These are phyloP conservation scores for Leccinum arenicola DNA, from an alignment of 768 basidiomycete genomes.

Conservation along the genomic window DNA sequence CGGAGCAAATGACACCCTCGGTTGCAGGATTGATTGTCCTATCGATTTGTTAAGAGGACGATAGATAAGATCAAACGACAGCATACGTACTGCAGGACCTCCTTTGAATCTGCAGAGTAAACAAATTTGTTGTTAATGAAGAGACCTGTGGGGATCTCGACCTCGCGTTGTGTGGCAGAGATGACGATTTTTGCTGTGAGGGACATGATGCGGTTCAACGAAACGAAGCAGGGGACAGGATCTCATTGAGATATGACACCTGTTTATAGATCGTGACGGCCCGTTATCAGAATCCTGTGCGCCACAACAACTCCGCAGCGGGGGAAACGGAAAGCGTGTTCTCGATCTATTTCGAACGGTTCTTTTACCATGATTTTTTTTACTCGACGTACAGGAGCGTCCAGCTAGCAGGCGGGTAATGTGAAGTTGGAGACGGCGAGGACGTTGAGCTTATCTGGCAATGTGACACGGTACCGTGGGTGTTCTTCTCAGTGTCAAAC, in stretches of 20 bases:
- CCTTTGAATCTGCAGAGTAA: conserved; percentile 64
- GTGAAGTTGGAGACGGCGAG: neutral
- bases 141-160: conserved; percentile 74
- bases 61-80: conserved; percentile 6
- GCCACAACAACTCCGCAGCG: conserved; percentile 11
- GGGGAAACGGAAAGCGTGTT: neutral
- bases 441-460: neutral
- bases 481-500: neutral
- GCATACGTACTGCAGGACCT: conserved; percentile 56
- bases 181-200: conserved; percentile 40
- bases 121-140: conserved; percentile 94
- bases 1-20: conserved; percentile 66
- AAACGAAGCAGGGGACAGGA: neutral
- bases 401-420: neutral
- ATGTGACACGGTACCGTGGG: neutral
- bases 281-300: conserved; percentile 5
- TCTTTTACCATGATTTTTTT: neutral
- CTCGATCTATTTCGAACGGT: neutral
- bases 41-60: conserved; percentile 16
- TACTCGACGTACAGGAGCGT: neutral
- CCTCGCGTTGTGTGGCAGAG: conserved; percentile 42
- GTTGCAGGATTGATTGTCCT: conserved; percentile 83
- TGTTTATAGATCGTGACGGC: conserved; percentile 11
- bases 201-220: conserved; percentile 47
- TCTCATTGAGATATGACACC: neutral